Base-by-base conservation (phyloP, 2,329 filamentous ascomycete genomes). In the Alternaria longipes region DNA sequence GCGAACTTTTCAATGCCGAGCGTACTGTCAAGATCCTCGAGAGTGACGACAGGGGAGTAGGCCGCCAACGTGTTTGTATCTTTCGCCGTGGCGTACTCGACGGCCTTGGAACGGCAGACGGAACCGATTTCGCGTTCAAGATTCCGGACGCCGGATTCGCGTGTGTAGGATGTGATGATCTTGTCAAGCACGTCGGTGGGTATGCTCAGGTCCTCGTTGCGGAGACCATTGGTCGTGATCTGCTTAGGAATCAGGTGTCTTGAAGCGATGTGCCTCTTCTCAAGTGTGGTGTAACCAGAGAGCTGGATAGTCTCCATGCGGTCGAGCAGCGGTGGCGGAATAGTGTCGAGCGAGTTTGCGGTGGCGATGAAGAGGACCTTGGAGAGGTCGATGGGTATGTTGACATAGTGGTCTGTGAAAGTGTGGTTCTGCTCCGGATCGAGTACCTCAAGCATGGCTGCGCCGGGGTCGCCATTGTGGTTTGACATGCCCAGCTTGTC, bases 361-460 rank as follows among this genome's bases (percentile, higher is more conserved):
- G 95, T 99, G 7, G 95, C 95, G 72, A 99, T 97, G 81, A 99
- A 99, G 11, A 99, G 85, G 22, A 99, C 92, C 80, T 97, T 97
- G 81, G 93, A 97, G 20, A 99, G 85, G 76, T 99, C 95, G 67
- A 98, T 92, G 0, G 95, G 94, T 64, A 97, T 93, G 73, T 94
- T 94, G 77, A 99, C 88, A 78, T 98, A 99, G 81, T 99, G 95
- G 75, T 99, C 95, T 30, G 90, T 92, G 81, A 99, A 99, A 9
- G 89, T 91, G 79, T 96, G 87, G 75, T 99, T 99, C 81, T 99
- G 95, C 79, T 99, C 95, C 0, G 95, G 95, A 74, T 99, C 95
- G 46, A 99, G 85, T 11, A 99, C 95, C 79, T 99, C 95, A 14
- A 99, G 88, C 94, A 99, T 97, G 8, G 95, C 95, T 22, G 95